A percentile compares a stretch with the other conserved stretches of the same genome.
These are phyloP conservation scores for Parastagonospora avenae DNA, from an alignment of 2,329 filamentous ascomycete genomes.

Conservation along the genomic window DNA sequence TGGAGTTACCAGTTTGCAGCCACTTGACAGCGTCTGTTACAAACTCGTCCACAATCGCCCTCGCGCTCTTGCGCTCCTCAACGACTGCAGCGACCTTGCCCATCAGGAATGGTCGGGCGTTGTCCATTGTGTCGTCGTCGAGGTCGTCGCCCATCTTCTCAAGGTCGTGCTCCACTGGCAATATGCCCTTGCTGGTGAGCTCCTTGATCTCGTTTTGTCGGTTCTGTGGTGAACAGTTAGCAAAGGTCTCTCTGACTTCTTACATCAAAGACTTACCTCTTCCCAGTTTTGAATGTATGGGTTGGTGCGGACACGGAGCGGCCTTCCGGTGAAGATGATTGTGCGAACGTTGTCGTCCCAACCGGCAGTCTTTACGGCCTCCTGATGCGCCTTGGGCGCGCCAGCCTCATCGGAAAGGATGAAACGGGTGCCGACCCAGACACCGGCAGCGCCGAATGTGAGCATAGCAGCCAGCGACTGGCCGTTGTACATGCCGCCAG, in stretches of 20 bases:
- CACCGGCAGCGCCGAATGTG: slow-evolving; percentile 88
- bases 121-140: slow-evolving; percentile 87
- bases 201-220: slow-evolving; percentile 89
- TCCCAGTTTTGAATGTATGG: slow-evolving; percentile 96
- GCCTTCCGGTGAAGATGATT: slow-evolving; percentile 97
- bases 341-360: slow-evolving; percentile 97
- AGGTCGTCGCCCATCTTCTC: slow-evolving; percentile 73
- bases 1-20: slow-evolving; percentile 70
- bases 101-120: slow-evolving; percentile 91
- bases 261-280: slow-evolving; percentile 47
- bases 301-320: slow-evolving; percentile 91
- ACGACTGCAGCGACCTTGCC: slow-evolving; percentile 94
- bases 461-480: slow-evolving; percentile 86
- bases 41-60: slow-evolving; percentile 92
- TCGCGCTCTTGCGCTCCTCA: slow-evolving; percentile 89
- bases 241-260: too few species aligned
- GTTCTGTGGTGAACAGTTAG: slow-evolving; percentile 55
- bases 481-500: slow-evolving; percentile 92
- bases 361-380: slow-evolving; percentile 86
- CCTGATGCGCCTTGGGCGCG: slow-evolving; percentile 91
- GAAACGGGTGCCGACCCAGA: slow-evolving; percentile 98
- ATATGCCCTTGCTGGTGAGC: slow-evolving; percentile 83
- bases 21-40: slow-evolving; percentile 77
- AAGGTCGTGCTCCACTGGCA: slow-evolving; percentile 93
- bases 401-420: slow-evolving; percentile 93